Base-by-base conservation (phyloP, 345 rosid genomes). In the Gossypium anomalum region DNA sequence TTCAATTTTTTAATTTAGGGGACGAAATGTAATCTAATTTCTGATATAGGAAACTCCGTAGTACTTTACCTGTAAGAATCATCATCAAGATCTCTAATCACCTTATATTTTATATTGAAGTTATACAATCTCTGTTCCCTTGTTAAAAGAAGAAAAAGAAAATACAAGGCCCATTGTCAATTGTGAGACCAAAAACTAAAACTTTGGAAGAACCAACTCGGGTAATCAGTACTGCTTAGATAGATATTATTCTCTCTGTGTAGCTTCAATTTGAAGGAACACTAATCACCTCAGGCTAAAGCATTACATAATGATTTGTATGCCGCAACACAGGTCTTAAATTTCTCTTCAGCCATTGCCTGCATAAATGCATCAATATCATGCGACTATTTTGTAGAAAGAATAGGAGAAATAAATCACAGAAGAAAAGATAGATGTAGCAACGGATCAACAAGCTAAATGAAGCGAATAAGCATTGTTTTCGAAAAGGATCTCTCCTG, bases 341-440 rank as follows among this genome's bases (percentile, higher is more conserved):
- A 94, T 83, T 88, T 94, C 88, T 94, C 98, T 83, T 83, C 89
- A 1, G 98, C 98, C 63, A 65, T 78, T 10, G 80, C 91, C 97
- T 92, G 94, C 81, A 77, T 44, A 53, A 2, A 68, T 44, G 56
- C 76, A 71, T 55, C 14, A 1, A 64, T 27, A 45, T 23, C 13
- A 19, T 43, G 8, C 6, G 38, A 34, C 38, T 34, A 34, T 34
- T 34, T 34, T 34, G 41, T 34, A 34, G 41, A 34, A 34, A 34
- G 41, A 34, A 34, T 34, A 34, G 41, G 41, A 34, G 41, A 34
- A 34, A 5, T 4, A 34, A 34, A 34, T 34, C 41, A 34, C 7
- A 34, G 41, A 34, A 34, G 41, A 34, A 34, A 34, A 34, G 7
- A 5, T 34, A 34, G 41, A 34, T 34, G 41, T 34, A 34, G 47